Evolutionary conservation across 306 rosid species (phyloP).

Genomic region (Cicer cuneatum): DNA sequence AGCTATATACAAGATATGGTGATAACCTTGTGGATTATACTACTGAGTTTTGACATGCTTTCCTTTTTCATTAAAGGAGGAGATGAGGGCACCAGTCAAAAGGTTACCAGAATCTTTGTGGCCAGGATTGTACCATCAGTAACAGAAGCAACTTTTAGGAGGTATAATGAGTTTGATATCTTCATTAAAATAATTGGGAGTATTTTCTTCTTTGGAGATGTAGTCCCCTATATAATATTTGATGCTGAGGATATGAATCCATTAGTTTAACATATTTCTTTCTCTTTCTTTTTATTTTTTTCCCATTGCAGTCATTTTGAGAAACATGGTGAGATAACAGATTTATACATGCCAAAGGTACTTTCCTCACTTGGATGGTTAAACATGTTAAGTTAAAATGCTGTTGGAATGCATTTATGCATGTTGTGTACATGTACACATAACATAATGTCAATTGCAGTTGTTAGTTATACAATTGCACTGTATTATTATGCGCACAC

Average conservation of each 20-base stretch:
- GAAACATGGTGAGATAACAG: constrained; percentile 93
- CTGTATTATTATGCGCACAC: neutral
- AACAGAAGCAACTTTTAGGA: constrained; percentile 77
- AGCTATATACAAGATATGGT: neutral
- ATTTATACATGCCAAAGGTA: constrained; percentile 98
- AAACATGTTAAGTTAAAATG: constrained; percentile 10
- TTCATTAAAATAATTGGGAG: too few species aligned
- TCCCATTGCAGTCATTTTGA: constrained; percentile 83
- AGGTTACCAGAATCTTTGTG: constrained; percentile 89
- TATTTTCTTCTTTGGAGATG: too few species aligned
- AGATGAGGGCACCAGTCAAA: constrained; percentile 84
- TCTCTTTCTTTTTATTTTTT: neutral
- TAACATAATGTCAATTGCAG: neutral
- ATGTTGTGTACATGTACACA: neutral
- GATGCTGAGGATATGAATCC: too few species aligned
- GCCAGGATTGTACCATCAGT: constrained; percentile 91
- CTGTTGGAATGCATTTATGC: constrained; percentile 1
- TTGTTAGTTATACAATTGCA: constrained; percentile 1
- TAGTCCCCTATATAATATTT: too few species aligned
- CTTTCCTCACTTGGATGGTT: constrained; percentile 22
- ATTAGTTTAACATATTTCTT: too few species aligned
- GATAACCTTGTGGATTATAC: neutral
- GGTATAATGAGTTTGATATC: constrained; percentile 63
- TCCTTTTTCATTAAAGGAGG: constrained; percentile 77
- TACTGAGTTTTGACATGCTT: constrained; percentile 39